phyloP scores from a whole-genome alignment of 2,329 filamentous ascomycete genomes.

The Microdochium trichocladiopsis region DNA sequence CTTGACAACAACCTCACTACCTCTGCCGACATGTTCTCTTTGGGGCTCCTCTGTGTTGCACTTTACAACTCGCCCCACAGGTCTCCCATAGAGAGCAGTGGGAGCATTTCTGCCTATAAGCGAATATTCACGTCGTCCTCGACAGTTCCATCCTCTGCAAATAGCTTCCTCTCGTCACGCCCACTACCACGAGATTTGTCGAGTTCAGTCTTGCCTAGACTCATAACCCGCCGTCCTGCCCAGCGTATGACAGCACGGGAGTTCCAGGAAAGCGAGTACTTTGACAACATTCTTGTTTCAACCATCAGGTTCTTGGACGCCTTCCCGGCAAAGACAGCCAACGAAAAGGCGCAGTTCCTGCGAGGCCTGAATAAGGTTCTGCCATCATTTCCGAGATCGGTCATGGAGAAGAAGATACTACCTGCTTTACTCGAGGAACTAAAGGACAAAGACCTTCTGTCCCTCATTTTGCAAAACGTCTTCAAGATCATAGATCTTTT shows the following conservation, averaged over 20 bases:
- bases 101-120: constrained; percentile 78
- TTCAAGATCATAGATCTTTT: constrained; percentile 82
- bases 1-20: constrained; percentile 82
- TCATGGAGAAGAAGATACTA: constrained; percentile 90
- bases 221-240: constrained; percentile 82
- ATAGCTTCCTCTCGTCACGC: constrained; percentile 77
- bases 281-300: constrained; percentile 93
- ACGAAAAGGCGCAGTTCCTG: constrained; percentile 88
- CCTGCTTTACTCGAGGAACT: constrained; percentile 86
- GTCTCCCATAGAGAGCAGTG: constrained; percentile 78
- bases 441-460: constrained; percentile 83
- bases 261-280: constrained; percentile 93
- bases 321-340: constrained; percentile 83
- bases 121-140: constrained; percentile 73
- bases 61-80: constrained; percentile 91
- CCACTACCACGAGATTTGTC: constrained; percentile 74
- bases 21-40: constrained; percentile 86
- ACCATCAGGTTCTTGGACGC: constrained; percentile 92
- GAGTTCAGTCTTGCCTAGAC: constrained; percentile 67
- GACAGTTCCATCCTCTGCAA: constrained; percentile 68
- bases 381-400: constrained; percentile 85
- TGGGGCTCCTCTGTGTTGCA: constrained; percentile 81
- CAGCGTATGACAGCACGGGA: constrained; percentile 82
- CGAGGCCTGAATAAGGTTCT: constrained; percentile 80
- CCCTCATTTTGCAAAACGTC: constrained; percentile 81